Evolutionary conservation across 2,329 filamentous ascomycete genomes (phyloP), one percentile per base, ranked within the genome.

Genomic region (Thelonectria rubi): DNA sequence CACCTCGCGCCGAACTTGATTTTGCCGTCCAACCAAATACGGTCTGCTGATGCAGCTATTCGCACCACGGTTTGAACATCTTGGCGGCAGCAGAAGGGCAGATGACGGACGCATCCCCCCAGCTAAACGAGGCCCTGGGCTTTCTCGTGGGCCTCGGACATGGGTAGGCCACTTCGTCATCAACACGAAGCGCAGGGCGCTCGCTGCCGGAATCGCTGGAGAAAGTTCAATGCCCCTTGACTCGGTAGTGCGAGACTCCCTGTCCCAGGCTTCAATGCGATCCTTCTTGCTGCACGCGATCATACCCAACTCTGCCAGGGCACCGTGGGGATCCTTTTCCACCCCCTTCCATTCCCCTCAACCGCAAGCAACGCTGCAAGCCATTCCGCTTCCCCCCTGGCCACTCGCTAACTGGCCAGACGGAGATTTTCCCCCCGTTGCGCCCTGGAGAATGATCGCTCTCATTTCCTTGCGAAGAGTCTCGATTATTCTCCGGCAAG

Each of bases 201-300:
- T 58, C 45, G 54, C 50, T 62, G 55, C 60, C 50, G 55, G 55
- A 60, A 64, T 61, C 47, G 43, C 52, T 62, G 58, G 55, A 58
- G 43, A 63, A 60, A 48, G 56, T 53, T 64, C 63, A 51, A 58
- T 65, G 62, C 60, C 43, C 59, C 57, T 56, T 59, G 48, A 60
- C 58, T 66, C 57, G 55, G 56, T 47, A 63, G 59, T 59, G 65
- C 62, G 55, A 42, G 45, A 39, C 46, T 53, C 53, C 54, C 58
- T 65, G 58, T 50, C 65, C 50, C 43, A 50, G 58, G 53, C 54
- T 61, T 62, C 60, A 63, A 63, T 54, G 54, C 56, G 62, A 55
- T 63, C 58, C 57, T 47, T 62, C 47, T 50, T 56, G 47, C 60
- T 62, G 56, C 62, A 64, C 64, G 48, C 66, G 66, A 66, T 65